Conservation (phyloP, 495 filamentous ascomycete species). For the Talaromyces trachyspermus region DNA sequence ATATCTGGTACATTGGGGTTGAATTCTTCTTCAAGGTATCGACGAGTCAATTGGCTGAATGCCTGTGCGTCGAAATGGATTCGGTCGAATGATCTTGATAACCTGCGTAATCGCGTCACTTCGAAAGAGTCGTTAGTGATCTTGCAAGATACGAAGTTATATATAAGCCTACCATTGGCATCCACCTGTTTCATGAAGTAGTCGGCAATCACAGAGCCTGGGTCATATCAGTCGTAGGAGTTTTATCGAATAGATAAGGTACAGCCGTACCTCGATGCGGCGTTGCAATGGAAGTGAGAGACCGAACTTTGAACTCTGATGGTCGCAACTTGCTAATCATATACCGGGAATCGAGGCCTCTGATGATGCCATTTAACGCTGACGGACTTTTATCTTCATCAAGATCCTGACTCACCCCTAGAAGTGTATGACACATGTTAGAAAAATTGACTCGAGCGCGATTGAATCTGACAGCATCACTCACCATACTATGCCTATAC, state of each 20-base stretch:
- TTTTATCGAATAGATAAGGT: neutral
- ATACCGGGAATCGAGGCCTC: constrained; percentile 84
- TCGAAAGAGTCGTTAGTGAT: neutral
- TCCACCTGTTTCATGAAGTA: constrained; percentile 70
- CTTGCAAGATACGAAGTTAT: neutral
- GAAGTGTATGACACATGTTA: no score
- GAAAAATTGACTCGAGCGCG: no score
- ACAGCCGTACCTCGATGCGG: constrained; percentile 68
- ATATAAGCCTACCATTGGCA: constrained; percentile 20
- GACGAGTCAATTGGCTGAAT: constrained; percentile 74
- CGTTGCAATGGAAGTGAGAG: constrained; percentile 80
- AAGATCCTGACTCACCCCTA: constrained; percentile 37
- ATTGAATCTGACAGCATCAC: no score
- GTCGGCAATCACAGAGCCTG: constrained; percentile 76
- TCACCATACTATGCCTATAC: constrained; percentile 66
- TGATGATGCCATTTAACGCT: constrained; percentile 24
- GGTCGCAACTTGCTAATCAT: constrained; percentile 80
- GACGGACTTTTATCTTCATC: neutral
- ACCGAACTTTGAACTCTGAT: constrained; percentile 61
- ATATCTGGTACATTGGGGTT: constrained; percentile 73
- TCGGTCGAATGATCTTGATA: neutral
- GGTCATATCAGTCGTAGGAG: neutral
- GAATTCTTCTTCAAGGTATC: constrained; percentile 77
- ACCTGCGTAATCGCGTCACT: constrained; percentile 5
- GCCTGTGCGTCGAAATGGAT: constrained; percentile 2